Percentiles rank a stretch among this genome's conserved stretches.
Evolutionary conservation across 805 yeast species (phyloP).

Genomic region (Jamesozyma lodderae): DNA sequence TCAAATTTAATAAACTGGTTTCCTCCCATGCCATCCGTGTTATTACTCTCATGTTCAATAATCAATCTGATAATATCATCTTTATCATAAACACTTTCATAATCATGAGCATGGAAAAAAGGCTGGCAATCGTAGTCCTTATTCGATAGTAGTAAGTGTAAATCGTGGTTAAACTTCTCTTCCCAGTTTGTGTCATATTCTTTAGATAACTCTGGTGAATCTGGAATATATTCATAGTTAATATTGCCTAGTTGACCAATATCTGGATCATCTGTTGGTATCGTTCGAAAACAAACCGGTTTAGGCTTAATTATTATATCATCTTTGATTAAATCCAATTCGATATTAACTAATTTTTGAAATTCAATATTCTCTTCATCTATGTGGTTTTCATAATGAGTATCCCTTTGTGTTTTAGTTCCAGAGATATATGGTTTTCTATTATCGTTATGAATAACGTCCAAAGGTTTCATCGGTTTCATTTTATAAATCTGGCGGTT

Average conservation of each 20-base stretch:
- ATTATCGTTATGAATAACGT: neutral
- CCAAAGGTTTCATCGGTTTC: conserved; percentile 2
- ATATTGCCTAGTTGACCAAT: neutral
- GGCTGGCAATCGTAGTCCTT: conserved; percentile 15
- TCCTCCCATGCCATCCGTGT: conserved; percentile 6
- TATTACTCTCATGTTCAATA: conserved; percentile 13
- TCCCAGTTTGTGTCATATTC: neutral
- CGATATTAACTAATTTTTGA: neutral
- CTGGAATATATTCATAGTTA: neutral
- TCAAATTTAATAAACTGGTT: conserved; percentile 19
- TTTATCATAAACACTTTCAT: conserved; percentile 18
- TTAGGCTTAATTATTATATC: neutral
- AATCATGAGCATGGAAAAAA: conserved; percentile 12
- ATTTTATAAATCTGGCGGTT: no score
- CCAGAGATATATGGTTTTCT: neutral
- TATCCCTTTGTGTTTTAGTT: neutral
- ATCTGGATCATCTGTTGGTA: neutral
- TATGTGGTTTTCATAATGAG: neutral
- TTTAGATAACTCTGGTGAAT: conserved; percentile 1
- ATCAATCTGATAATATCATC: conserved; percentile 13
- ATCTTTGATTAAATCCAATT: neutral
- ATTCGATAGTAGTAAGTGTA: conserved; percentile 3
- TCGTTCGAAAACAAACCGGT: neutral
- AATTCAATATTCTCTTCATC: conserved; percentile 3
- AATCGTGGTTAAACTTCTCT: neutral